These are phyloP conservation scores for Aphanomyces cochlioides DNA, from an alignment of 352 stramenopile species.

Conservation along the genomic window DNA sequence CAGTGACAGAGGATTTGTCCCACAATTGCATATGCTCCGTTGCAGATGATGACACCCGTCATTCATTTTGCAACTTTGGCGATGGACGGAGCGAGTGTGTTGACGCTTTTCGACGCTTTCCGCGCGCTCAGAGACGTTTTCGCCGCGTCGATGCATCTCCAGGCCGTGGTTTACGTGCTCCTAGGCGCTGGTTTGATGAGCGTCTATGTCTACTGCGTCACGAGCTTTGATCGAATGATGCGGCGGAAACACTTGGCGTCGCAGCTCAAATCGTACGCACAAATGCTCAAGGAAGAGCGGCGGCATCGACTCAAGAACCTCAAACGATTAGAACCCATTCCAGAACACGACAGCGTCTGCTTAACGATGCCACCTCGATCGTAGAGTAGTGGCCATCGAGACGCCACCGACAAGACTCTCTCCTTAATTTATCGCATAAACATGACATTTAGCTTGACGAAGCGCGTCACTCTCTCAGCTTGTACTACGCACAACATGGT, in stretches of 20 bases:
- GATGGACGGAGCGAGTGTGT: too few species aligned
- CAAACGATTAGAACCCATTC: conserved; percentile 7
- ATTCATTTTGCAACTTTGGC: too few species aligned
- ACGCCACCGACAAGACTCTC: too few species aligned
- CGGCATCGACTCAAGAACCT: neutral
- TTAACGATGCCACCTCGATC: neutral
- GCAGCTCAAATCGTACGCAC: neutral
- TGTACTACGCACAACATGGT: too few species aligned
- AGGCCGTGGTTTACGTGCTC: conserved; percentile 12
- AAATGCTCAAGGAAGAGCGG: neutral
- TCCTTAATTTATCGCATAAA: too few species aligned
- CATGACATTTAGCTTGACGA: too few species aligned
- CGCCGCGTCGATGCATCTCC: neutral
- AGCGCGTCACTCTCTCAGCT: too few species aligned
- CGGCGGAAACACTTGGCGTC: neutral
- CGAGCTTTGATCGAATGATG: conserved; percentile 6
- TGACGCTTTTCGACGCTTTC: too few species aligned
- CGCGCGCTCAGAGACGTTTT: neutral
- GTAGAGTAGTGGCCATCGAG: neutral
- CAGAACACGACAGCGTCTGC: neutral
- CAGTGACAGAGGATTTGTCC: too few species aligned
- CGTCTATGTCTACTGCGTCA: conserved; percentile 14
- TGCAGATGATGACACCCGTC: too few species aligned
- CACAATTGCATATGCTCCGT: too few species aligned
- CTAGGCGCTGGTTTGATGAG: conserved; percentile 13